Evolutionary conservation across 2,329 filamentous ascomycete species (phyloP), one percentile per base, ranked within the genome.

Genomic region (Ophiostoma australiae): DNA sequence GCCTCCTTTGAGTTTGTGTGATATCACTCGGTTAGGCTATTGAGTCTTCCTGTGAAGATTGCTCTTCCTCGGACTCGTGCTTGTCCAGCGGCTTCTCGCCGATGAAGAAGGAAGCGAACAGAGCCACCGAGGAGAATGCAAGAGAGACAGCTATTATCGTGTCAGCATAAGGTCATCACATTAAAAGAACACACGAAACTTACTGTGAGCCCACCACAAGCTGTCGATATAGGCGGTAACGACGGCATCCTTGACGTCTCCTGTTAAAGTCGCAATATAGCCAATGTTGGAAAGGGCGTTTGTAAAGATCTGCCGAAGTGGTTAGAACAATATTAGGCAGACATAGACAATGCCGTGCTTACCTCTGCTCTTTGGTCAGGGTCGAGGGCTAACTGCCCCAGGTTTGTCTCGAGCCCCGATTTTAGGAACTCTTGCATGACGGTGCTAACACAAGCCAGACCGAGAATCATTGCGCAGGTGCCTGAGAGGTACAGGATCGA

Each of bases 401-500:
- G 72, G 1, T 77, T 74, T 2, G 58, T 55, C 0, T 68, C 35
- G 13, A 80, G 71, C 0, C 71, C 73, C 0, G 65, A 48, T 4
- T 76, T 75, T 58, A 80, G 70, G 0, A 73, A 71, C 13, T 73
- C 71, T 23, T 77, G 76, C 74, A 79, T 80, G 0, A 78, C 76
- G 1, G 80, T 80, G 67, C 80, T 82, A 0, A 79, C 77, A n/a
- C 76, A 75, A 0, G 80, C 78, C 7, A 83, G 74, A 0, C 82
- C 81, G 4, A 81, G 71, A 0, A 82, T 80, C 1, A 77, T 73
- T n/a, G 80, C 79, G 4, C 82, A 74, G 0, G 80, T 79, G 1
- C 75, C 74, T 0, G 78, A 77, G 3, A 84, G 75, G 67, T 81
- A 83, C 39, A 83, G 77, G 1, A 80, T 78, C 1, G 81, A 81